Percentiles rank a stretch among this genome's conserved stretches.
Evolutionary conservation across 768 basidiomycete genomes (phyloP).

Genomic region (Lyophyllum semitale): DNA sequence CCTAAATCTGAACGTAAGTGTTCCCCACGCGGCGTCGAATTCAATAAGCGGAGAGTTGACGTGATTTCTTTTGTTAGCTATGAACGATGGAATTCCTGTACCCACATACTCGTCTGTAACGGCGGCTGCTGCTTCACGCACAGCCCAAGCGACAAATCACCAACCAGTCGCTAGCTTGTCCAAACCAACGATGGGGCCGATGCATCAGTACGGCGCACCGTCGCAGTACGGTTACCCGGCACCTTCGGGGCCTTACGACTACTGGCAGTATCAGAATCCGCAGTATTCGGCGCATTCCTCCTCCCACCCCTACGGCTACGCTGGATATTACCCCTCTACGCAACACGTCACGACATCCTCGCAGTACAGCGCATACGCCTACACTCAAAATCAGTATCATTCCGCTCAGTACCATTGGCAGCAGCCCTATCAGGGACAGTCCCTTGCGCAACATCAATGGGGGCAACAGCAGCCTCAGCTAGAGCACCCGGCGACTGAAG

Average conservation of each 20-base stretch:
- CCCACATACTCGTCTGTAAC: conserved; percentile 31
- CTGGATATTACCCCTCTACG: conserved; percentile 27
- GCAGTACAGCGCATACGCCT: conserved; percentile 27
- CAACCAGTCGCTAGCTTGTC: conserved; percentile 14
- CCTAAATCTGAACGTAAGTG: conserved; percentile 50
- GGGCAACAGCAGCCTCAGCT: conserved; percentile 1
- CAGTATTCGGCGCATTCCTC: conserved; percentile 19
- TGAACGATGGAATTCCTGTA: conserved; percentile 24
- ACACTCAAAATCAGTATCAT: conserved; percentile 22
- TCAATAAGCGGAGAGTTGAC: conserved; percentile 1
- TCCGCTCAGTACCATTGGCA: conserved; percentile 33
- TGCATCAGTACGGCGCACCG: conserved; percentile 17
- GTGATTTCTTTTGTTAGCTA: conserved; percentile 15
- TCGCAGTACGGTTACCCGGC: conserved; percentile 20
- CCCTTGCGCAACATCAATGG: background rate
- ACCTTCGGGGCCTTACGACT: conserved; percentile 33
- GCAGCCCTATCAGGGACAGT: conserved; percentile 32
- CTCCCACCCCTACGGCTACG: conserved; percentile 27
- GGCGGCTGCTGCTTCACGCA: conserved; percentile 22
- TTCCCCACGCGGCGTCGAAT: conserved; percentile 3
- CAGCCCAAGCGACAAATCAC: conserved; percentile 6
- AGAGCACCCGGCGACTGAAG: background rate
- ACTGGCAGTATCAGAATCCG: conserved; percentile 36
- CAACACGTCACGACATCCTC: conserved; percentile 15
- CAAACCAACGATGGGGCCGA: conserved; percentile 7